Conservation (phyloP, 768 basidiomycete genomes). For the Tylopilus sp. region DNA sequence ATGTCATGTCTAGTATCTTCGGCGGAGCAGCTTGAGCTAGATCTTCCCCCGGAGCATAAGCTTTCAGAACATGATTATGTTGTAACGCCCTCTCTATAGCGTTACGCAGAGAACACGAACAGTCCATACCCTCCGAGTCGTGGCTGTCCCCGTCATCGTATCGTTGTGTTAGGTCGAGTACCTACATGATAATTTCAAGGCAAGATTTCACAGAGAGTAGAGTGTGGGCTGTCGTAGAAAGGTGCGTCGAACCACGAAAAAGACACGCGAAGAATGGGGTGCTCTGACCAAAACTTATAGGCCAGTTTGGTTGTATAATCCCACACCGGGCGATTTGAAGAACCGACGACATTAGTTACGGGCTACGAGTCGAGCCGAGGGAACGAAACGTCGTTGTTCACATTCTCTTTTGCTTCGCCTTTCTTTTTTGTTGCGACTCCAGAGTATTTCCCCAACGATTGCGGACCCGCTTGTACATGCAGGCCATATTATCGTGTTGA, state of each 20-base stretch:
- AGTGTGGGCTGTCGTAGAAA: slow-evolving; percentile 95
- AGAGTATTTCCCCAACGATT: slow-evolving; percentile 19
- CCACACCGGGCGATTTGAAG: slow-evolving; percentile 86
- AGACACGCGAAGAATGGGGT: neutral
- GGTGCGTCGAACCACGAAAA: slow-evolving; percentile 38
- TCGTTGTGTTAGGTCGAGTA: slow-evolving; percentile 69
- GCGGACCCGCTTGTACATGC: slow-evolving; percentile 34
- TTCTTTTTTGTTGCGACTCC: slow-evolving; percentile 8
- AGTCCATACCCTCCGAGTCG: no score
- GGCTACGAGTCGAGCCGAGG: slow-evolving; percentile 54
- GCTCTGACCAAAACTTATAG: neutral
- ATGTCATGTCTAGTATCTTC: no score
- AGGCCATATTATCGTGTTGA: slow-evolving; percentile 35
- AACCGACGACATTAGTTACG: slow-evolving; percentile 77
- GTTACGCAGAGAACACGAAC: no score
- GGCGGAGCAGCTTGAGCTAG: no score
- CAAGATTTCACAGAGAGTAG: slow-evolving; percentile 72
- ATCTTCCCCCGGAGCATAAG: no score
- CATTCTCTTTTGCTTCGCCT: neutral
- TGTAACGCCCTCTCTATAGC: no score
- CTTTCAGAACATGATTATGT: no score
- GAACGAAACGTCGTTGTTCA: slow-evolving; percentile 8
- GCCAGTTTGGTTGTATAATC: no score
- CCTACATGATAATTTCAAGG: slow-evolving; percentile 80
- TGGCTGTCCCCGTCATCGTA: slow-evolving; percentile 74